Evolutionary conservation across 2,329 filamentous ascomycete species (phyloP), one percentile per base, ranked within the genome.

Genomic region (Thyridium curvatum): DNA sequence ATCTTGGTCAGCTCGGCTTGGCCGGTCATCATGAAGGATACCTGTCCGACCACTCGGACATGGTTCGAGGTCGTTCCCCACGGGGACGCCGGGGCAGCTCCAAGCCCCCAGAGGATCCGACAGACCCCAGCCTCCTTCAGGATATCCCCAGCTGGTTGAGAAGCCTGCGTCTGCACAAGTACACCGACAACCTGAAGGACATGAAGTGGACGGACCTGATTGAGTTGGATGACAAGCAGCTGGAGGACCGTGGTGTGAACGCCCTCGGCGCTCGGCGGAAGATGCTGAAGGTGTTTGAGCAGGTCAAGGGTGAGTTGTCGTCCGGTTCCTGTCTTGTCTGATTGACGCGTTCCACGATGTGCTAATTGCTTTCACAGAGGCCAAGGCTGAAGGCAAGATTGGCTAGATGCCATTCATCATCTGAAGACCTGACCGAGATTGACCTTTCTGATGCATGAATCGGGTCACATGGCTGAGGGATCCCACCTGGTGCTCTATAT

Each of bases 261-360:
- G 93, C 93, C 39, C 76, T 97, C 41, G 93, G 93, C 52, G 93
- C 93, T 14, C 76, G 93, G 51, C 85, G 91, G 59, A 98, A 98
- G 77, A 94, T 98, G 87, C 70, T 98, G 44, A 98, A 98, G 79
- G 93, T 97, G 41, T 97, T 97, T 64, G 93, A 97, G 54, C 90
- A 96, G 69, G 91, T 97, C 55, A 88, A 81, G 65, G 85, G 79
- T 81, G 65, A 47, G 66, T 52, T 32, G 14, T 31, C 4, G 3
- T 21, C 13, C 8, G 7, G 14, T 3, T 12, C 33, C 10, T 13
- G 30, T 7, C 12, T 4, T n/a, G n/a, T 10, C 14, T 6, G 21
- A 10, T 10, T 26, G 21, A 6, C 21, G 6, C 10, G 21, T 26
- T 26, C n/a, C 6, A 26, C 10, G 10, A 10, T 10, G 10, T 26